Base-by-base conservation (phyloP, 78 protist species). In the Dictyostelium purpureum region DNA sequence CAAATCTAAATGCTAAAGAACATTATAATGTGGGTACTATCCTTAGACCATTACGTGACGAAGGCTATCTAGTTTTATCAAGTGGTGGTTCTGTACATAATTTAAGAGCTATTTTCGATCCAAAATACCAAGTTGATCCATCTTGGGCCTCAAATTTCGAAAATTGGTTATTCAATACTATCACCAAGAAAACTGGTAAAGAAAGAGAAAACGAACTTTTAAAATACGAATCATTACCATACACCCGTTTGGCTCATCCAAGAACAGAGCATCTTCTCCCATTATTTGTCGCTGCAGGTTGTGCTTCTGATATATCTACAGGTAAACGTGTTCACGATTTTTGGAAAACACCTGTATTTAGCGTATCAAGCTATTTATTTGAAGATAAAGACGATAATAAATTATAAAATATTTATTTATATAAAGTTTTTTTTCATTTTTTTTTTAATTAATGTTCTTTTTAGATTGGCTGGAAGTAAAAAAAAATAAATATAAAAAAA, bases 11-110 rank as follows among this genome's bases (percentile, higher is more conserved):
- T 45, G 95, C 82, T 2, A 12, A 9, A 6, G 47, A 69, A 14
- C 94, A 94, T 31, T 73, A 28, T 82, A 40, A 82, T 7, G 19
- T 88, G 40, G 96, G 96, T 21, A 19, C 49, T 21, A 31, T 31
- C 4, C 49, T 94, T 10, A 16, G 21, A 75, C 70, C 77, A 12
- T 19, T 94, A 9, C 24, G 87, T 33, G 95, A 94, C 6, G 78
- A 94, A 19, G 96, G 90, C 31, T 21, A 85, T n/a, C 35, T 80
- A 6, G 69, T 94, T 45, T 16, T 94, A 3, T 28, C 90, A 1
- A 91, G 95, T 71, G 96, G 96, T 26, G 76, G 63, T 21, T 65
- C 90, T 10, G 66, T 89, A 9, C 96, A 94, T 40, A 94, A 94
- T 81, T 69, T 90, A 35, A 35, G 88, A 24, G 47, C 57, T 6